Percentiles rank a stretch among this genome's conserved stretches.
Conservation (phyloP, 331 rosid genomes). For the Stylosanthes scabra region DNA sequence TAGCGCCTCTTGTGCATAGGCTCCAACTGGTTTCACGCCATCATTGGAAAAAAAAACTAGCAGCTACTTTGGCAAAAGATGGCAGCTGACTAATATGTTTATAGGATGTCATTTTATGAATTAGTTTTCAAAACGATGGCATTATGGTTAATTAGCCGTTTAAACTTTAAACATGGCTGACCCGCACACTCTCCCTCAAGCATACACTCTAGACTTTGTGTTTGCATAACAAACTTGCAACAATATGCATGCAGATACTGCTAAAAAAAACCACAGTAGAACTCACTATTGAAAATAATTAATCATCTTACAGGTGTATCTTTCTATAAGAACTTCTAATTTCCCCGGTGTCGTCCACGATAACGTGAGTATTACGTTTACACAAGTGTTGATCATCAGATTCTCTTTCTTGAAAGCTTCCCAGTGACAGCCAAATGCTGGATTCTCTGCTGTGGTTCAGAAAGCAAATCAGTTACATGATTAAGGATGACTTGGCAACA, state of each 20-base stretch:
- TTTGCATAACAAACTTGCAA: slow-evolving; percentile 20
- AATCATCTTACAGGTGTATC: slow-evolving; percentile 79
- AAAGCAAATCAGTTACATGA: slow-evolving; percentile 11
- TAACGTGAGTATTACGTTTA: slow-evolving; percentile 67
- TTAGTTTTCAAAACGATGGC: too few species aligned
- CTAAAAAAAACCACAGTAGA: not conserved
- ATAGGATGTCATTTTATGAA: too few species aligned
- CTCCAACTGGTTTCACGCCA: too few species aligned
- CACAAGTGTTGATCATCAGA: slow-evolving; percentile 74
- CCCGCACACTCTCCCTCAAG: not conserved
- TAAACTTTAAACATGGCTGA: not conserved
- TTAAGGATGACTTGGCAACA: slow-evolving; percentile 6
- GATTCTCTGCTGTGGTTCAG: slow-evolving; percentile 72
- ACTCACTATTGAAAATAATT: slow-evolving; percentile 6
- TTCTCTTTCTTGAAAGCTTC: slow-evolving; percentile 94
- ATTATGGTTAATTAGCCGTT: too few species aligned
- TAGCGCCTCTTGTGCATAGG: too few species aligned
- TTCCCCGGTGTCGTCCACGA: slow-evolving; percentile 77
- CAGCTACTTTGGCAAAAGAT: too few species aligned
- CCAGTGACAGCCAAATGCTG: slow-evolving; percentile 95
- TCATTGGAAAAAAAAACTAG: too few species aligned
- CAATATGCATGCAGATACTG: not conserved
- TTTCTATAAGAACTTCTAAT: slow-evolving; percentile 76
- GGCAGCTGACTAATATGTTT: too few species aligned
- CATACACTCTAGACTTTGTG: not conserved